Percentiles rank a stretch among this genome's conserved stretches.
These are phyloP conservation scores for Scopulariopsis brevicaulis DNA, from an alignment of 2,329 filamentous ascomycete genomes.

Conservation along the genomic window DNA sequence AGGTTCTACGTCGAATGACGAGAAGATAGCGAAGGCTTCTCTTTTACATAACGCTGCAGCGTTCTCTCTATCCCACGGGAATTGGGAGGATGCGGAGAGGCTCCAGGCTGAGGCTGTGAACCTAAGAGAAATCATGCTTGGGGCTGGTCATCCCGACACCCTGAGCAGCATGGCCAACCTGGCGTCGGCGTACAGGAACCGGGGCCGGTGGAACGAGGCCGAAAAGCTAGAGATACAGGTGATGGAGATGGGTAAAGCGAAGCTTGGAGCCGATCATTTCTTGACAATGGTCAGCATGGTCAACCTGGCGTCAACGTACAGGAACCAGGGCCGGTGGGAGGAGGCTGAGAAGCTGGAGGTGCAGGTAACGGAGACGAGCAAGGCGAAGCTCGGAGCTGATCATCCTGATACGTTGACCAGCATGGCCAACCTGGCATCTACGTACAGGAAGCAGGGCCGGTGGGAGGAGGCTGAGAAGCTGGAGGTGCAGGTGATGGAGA, in stretches of 20 bases:
- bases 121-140: too few species aligned
- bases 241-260: conserved; percentile 2
- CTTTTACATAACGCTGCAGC: too few species aligned
- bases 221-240: too few species aligned
- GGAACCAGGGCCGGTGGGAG: too few species aligned
- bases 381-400: conserved; percentile 6
- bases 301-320: too few species aligned
- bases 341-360: too few species aligned
- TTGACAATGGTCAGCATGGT: neutral
- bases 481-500: too few species aligned
- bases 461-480: too few species aligned
- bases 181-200: conserved; percentile 5
- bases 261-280: conserved; percentile 6
- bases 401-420: neutral
- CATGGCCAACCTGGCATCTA: too few species aligned
- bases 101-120: neutral
- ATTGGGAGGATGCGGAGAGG: conserved; percentile 8
- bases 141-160: too few species aligned
- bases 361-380: conserved; percentile 3
- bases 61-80: neutral
- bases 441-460: too few species aligned
- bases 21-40: neutral
- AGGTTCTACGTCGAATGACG: conserved; percentile 5
- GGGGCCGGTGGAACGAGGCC: conserved; percentile 7
- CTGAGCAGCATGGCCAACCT: neutral